Conservation (phyloP, 345 rosid genomes). For the Theobroma cacao region DNA sequence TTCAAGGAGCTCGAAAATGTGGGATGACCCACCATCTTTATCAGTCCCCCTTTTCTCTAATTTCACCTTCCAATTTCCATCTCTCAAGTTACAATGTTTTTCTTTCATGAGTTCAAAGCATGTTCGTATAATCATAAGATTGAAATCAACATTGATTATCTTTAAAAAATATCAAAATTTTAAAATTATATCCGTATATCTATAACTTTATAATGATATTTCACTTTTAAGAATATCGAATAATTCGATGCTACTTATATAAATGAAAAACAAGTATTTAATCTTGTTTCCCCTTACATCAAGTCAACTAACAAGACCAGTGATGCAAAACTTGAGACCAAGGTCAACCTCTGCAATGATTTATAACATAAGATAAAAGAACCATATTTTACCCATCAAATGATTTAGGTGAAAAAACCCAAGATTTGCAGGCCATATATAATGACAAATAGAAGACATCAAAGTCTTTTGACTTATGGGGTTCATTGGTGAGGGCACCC, state of each 20-base stretch:
- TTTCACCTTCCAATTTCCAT: neutral
- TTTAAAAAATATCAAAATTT: too few species aligned
- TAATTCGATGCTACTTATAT: too few species aligned
- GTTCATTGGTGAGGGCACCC: conserved; percentile 7
- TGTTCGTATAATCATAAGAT: too few species aligned
- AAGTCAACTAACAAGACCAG: neutral
- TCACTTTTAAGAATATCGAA: too few species aligned
- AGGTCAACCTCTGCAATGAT: neutral
- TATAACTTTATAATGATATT: too few species aligned
- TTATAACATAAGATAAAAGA: neutral
- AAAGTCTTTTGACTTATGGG: conserved; percentile 35
- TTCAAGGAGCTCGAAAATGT: conserved; percentile 8
- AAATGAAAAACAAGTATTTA: too few species aligned
- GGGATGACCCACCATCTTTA: conserved; percentile 16
- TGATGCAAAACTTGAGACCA: neutral
- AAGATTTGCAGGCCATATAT: neutral
- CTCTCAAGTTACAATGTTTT: neutral
- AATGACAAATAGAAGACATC: conserved; percentile 26
- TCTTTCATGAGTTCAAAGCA: neutral
- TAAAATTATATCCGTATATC: too few species aligned
- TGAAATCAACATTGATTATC: too few species aligned
- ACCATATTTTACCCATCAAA: neutral
- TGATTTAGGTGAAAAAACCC: neutral
- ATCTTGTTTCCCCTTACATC: too few species aligned
- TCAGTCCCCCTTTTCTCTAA: neutral